Conservation (phyloP, 768 basidiomycete species). For the Postia placenta region DNA sequence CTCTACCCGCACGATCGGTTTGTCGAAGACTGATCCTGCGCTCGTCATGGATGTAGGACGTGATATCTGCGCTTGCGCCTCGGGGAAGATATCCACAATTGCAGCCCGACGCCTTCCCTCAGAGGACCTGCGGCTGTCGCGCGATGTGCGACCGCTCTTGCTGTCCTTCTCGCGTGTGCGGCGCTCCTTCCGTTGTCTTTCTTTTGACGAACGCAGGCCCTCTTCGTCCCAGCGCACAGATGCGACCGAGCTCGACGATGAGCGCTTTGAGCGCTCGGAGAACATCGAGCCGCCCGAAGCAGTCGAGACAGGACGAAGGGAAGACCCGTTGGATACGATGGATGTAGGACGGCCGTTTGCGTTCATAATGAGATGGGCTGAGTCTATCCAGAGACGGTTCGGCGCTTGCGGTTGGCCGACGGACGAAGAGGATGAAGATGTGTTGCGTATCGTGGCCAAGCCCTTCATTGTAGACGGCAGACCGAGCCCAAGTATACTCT, state of each 20-base stretch:
- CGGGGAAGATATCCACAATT: constrained; percentile 56
- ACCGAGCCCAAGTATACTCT: constrained; percentile 56
- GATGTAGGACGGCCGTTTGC: constrained; percentile 32
- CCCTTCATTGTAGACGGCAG: constrained; percentile 39
- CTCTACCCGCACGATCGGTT: constrained; percentile 38
- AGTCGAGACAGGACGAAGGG: constrained; percentile 42
- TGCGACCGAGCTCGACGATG: constrained; percentile 26
- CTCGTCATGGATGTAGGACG: constrained; percentile 8
- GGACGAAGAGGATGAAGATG: constrained; percentile 12
- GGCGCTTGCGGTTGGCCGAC: constrained; percentile 7
- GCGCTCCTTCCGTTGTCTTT: constrained; percentile 28
- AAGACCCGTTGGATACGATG: constrained; percentile 34
- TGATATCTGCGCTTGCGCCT: constrained; percentile 16
- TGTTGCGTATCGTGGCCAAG: constrained; percentile 12
- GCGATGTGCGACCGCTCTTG: constrained; percentile 19
- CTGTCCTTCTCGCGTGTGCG: constrained; percentile 26
- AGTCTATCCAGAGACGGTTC: constrained; percentile 26
- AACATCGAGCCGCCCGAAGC: constrained; percentile 34
- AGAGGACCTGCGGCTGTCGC: constrained; percentile 38
- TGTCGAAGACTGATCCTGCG: constrained; percentile 5
- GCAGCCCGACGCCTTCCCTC: constrained; percentile 52
- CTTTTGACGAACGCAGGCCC: constrained; percentile 41
- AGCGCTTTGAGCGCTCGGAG: constrained; percentile 32
- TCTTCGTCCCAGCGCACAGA: constrained; percentile 50
- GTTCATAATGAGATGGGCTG: constrained; percentile 27